Evolutionary conservation across 2,329 filamentous ascomycete species (phyloP).

Genomic region (Monilinia vaccinii-corymbosi): DNA sequence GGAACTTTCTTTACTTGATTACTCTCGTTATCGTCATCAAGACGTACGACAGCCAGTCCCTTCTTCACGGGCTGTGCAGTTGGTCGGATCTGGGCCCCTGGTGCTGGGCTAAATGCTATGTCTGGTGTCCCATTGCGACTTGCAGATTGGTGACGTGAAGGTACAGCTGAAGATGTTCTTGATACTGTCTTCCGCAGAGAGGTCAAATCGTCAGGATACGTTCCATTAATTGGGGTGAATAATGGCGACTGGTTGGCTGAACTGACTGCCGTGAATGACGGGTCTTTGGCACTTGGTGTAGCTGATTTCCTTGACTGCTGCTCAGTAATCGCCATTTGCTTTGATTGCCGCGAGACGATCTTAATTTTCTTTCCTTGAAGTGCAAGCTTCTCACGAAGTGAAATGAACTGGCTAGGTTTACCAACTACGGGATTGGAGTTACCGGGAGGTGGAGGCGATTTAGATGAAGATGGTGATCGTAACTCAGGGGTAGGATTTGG

Average conservation of each 20-base stretch:
- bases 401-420: slow-evolving; percentile 15
- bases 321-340: neutral
- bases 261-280: neutral
- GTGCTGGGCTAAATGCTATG: neutral
- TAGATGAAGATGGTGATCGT: slow-evolving; percentile 5
- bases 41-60: slow-evolving; percentile 22
- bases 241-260: neutral
- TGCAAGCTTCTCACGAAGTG: slow-evolving; percentile 25
- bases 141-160: neutral
- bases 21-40: neutral
- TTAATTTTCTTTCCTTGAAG: slow-evolving; percentile 26
- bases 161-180: neutral
- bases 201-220: neutral
- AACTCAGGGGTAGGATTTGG: neutral
- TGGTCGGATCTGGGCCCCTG: neutral
- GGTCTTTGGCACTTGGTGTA: neutral
- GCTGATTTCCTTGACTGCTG: slow-evolving; percentile 7
- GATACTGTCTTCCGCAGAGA: neutral
- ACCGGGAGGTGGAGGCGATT: slow-evolving; percentile 1
- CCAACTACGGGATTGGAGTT: neutral
- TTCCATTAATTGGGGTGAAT: neutral
- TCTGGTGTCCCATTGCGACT: neutral
- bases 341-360: slow-evolving; percentile 18
- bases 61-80: slow-evolving; percentile 7
- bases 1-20: slow-evolving; percentile 16